Conservation (phyloP, 2,329 filamentous ascomycete genomes). For the Sclerotinia glacialis region DNA sequence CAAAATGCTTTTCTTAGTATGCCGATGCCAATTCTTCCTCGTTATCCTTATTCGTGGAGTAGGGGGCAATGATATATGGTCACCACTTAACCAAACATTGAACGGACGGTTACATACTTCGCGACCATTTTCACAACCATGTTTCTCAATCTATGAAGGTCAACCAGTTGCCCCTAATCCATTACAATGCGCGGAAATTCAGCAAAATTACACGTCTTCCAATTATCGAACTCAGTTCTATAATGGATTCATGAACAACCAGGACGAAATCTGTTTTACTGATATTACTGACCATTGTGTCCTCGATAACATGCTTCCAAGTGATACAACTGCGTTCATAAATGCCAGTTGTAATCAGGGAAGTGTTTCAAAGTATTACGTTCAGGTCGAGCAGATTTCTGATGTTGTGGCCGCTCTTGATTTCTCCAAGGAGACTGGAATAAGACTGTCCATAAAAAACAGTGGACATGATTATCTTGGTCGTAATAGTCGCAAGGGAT, state of each 20-base stretch:
- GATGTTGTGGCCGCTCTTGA: slow-evolving; percentile 47
- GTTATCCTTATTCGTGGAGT: not conserved
- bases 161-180: slow-evolving; percentile 24
- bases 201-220: slow-evolving; percentile 35
- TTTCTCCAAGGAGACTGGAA: slow-evolving; percentile 44
- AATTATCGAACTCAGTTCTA: slow-evolving; percentile 30
- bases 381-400: slow-evolving; percentile 36
- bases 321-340: slow-evolving; percentile 27
- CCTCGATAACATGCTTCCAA: slow-evolving; percentile 32
- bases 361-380: slow-evolving; percentile 25
- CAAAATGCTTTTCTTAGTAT: not conserved
- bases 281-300: slow-evolving; percentile 36
- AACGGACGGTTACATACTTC: slow-evolving; percentile 28
- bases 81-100: slow-evolving; percentile 29
- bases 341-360: slow-evolving; percentile 28
- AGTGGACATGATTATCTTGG: slow-evolving; percentile 35
- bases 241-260: slow-evolving; percentile 35
- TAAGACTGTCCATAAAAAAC: slow-evolving; percentile 40
- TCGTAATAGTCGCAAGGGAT: slow-evolving; percentile 25
- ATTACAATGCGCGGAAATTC: slow-evolving; percentile 31
- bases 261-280: slow-evolving; percentile 36
- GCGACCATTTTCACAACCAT: slow-evolving; percentile 36
- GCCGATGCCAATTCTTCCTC: not conserved
- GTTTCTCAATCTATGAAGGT: slow-evolving; percentile 37
- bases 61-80: slow-evolving; percentile 12